Percentiles rank a stretch among this genome's conserved stretches.
Conservation (phyloP, 2,329 filamentous ascomycete species). For the Aspergillus arachidicola region DNA sequence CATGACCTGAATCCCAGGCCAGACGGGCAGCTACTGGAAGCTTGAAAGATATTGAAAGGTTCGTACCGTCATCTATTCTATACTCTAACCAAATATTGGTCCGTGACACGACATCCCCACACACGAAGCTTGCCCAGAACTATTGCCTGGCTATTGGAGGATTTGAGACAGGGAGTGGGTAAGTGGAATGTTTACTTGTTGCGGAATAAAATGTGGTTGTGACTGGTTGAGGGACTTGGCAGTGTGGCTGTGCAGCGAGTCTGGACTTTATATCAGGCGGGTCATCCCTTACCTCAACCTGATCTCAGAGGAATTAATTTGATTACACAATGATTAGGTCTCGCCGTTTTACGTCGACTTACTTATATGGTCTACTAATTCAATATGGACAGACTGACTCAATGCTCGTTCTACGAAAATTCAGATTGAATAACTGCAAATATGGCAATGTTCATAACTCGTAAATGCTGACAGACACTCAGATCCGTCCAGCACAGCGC, state of each 20-base stretch:
- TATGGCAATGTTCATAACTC: background rate
- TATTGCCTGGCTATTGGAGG: background rate
- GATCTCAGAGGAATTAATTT: background rate
- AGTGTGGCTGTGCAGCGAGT: background rate
- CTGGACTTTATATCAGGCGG: background rate
- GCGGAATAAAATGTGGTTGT: no score
- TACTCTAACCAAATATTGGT: background rate
- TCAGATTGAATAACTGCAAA: background rate
- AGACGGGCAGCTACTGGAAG: background rate
- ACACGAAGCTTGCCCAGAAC: background rate
- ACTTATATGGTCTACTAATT: background rate
- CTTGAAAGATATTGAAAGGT: background rate
- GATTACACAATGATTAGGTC: background rate
- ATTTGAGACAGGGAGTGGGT: background rate
- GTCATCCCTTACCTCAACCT: background rate
- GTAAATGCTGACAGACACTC: background rate
- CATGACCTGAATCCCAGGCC: fast-evolving
- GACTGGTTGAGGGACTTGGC: background rate
- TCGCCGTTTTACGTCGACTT: background rate
- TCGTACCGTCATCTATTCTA: background rate
- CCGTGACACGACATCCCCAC: background rate
- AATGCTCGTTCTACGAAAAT: background rate
- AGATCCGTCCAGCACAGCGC: no score
- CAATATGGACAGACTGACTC: background rate
- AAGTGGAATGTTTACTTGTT: background rate